Evolutionary conservation across 805 yeast species (phyloP), one percentile per base, ranked within the genome.

Genomic region (Lachancea thermotolerans): DNA sequence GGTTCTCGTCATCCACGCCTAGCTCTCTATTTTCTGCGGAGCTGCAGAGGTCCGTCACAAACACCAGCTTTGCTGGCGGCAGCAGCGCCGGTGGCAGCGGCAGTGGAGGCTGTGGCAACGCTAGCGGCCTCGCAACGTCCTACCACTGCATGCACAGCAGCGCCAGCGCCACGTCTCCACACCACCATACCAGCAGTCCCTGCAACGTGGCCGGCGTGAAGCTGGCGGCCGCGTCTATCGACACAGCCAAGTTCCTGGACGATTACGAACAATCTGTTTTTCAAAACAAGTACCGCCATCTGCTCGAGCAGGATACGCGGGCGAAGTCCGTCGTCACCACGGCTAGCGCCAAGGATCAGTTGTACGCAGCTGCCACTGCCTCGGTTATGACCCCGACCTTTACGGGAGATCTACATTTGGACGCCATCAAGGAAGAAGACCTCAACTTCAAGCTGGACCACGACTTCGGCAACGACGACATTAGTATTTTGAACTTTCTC

Each of bases 1-100:
- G 53, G 16, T 46, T 54, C 28, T 54, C 59, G 9, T 55, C 60
- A 1, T 56, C 56, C 27, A 55, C 60, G 1, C 60, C 60, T 25
- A 57, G 55, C 45, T 57, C 60, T 3, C 42, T 57, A 33, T 54
- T 57, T 35, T 57, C 60, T 6, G 44, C 58, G 1, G 60, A 55
- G 39, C 42, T 55, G 30, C 39, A 47, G 32, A 39, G 50, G 21
- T 43, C 50, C 11, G 32, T 37, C 11, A 45, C 47, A 29, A 47
- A 42, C 36, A 46, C 35, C 39, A 37, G 42, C 35, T 21, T 40
- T 39, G 36, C 36, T 2, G 34, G 47, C 31, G 25, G 25, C 25
- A 21, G 25, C 7, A 21, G 25, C 25, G 25, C 25, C 25, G 25
- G 25, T 7, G 25, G 25, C 7, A 21, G 25, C 25, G 25, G 25